Conservation (phyloP, 2,329 filamentous ascomycete genomes). For the Fusarium paranaense region DNA sequence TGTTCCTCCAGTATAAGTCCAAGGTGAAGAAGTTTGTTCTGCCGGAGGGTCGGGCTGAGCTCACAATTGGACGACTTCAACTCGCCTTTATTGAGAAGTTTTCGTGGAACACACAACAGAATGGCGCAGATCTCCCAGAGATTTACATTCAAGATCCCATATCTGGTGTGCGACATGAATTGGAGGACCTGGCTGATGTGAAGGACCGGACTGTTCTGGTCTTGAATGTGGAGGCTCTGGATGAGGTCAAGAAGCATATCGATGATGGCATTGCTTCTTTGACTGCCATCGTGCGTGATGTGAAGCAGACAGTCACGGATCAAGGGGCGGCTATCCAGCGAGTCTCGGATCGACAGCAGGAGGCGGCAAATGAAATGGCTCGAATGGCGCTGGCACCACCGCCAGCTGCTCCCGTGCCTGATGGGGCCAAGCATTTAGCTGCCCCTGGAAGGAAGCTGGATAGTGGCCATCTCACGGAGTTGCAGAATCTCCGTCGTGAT, state of each 20-base stretch:
- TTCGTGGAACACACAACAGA: conserved; percentile 97
- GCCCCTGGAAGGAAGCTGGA: conserved; percentile 59
- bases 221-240: conserved; percentile 89
- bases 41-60: conserved; percentile 82
- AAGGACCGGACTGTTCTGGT: conserved; percentile 97
- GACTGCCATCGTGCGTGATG: conserved; percentile 84
- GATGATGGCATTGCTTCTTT: conserved; percentile 89
- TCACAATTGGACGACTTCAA: conserved; percentile 89
- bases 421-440: conserved; percentile 52
- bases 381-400: conserved; percentile 62
- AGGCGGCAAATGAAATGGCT: conserved; percentile 88
- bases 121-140: conserved; percentile 91
- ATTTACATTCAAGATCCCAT: conserved; percentile 98
- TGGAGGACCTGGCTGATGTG: conserved; percentile 92
- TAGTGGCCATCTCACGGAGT: conserved; percentile 76
- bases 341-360: conserved; percentile 91
- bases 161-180: conserved; percentile 94
- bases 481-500: conserved; percentile 86
- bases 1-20: conserved; percentile 96
- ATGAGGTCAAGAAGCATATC: conserved; percentile 96
- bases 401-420: conserved; percentile 55
- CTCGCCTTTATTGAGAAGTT: conserved; percentile 99
- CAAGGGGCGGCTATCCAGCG: conserved; percentile 85
- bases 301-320: conserved; percentile 85
- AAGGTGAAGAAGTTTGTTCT: conserved; percentile 97